Evolutionary conservation across 73 alveolate genomes (phyloP), one percentile per base, ranked within the genome.

Genomic region (Paramecium bursaria): DNA sequence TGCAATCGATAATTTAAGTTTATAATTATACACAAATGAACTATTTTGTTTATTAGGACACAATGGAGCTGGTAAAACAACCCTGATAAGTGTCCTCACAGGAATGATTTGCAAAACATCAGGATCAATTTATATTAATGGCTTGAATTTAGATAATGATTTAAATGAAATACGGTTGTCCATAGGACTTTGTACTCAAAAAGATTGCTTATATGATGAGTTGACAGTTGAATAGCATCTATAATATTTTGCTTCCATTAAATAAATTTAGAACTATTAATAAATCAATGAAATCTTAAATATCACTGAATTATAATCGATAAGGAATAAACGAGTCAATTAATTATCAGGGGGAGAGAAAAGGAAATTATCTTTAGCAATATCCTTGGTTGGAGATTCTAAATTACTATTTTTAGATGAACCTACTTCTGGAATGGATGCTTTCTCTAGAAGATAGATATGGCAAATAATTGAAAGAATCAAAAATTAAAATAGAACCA

Each of bases 351-450:
- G 98, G 0, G 99, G 99, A 0, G 75, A 90, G 42, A 94, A 90
- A 86, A 86, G 99, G 52, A 96, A 96, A 80, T 95, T 96, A 53
- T 94, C 97, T 35, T 91, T 96, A 4, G 99, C 94, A 3, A 94
- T 94, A 33, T 95, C 99, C 25, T 80, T 96, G 9, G 86, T 95
- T 2, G 99, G 98, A 2, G 95, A 94, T 25, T 93, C 98, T 5
- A 88, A 87, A 91, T 74, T 96, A 11, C 94, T 96, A 29, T 73
- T 96, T 48, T 87, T 96, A 10, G 99, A 96, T 91, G 99, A 96
- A 57, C 99, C 99, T 4, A 91, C 99, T 3, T 87, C 96, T 39
- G 98, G 99, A 2, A 94, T 96, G 99, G 99, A 96, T 87, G 88
- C 95, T 10, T 88, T 94, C 7, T 94, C 98, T 26, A 90, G 99